Evolutionary conservation across 2,329 filamentous ascomycete species (phyloP), one percentile per base, ranked within the genome.

Genomic region (Diaporthe citriasiana): DNA sequence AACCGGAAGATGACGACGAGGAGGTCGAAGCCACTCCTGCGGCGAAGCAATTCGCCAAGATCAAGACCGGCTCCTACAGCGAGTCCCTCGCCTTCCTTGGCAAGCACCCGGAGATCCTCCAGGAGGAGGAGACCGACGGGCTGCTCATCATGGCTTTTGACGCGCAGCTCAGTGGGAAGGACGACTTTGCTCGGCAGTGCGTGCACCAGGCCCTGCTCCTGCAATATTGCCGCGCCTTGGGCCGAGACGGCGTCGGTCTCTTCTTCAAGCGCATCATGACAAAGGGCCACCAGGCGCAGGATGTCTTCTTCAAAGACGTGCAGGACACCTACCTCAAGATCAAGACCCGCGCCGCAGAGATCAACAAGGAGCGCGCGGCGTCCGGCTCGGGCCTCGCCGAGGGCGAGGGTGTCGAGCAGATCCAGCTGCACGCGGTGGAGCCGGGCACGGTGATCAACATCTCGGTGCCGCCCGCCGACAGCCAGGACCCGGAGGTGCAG

Each of bases 221-320:
- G 53, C 97, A 99, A 83, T 99, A 99, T 86, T 99, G 97, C 85
- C 91, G 96, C 13, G 93, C 95, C 55, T 88, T 99, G 9, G 95
- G 96, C 75, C 91, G 91, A 77, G 95, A 98, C 79, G 96, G 96
- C 30, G 95, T 98, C 12, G 90, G 91, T 8, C 85, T 98, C 40
- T 99, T 99, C 88, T 99, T 99, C 89, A 97, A 97, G 85, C 93
- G 96, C 73, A 95, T 99, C 82, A 97, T 94, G 30, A 97, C 94
- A 4, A 91, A 91, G 78, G 94, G 93, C 42, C 96, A 99, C 84
- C 93, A 98, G 84, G 97, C 97, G 9, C 92, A 94, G 79, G 95
- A 94, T 57, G 89, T 98, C 57, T 99, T 99, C 87, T 91, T 90
- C 82, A 96, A 98, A 83, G 97, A 99, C 82, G 95, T 99, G 57